Base-by-base conservation (phyloP, 2,329 filamentous ascomycete species). In the Aspergillus arachidicola region DNA sequence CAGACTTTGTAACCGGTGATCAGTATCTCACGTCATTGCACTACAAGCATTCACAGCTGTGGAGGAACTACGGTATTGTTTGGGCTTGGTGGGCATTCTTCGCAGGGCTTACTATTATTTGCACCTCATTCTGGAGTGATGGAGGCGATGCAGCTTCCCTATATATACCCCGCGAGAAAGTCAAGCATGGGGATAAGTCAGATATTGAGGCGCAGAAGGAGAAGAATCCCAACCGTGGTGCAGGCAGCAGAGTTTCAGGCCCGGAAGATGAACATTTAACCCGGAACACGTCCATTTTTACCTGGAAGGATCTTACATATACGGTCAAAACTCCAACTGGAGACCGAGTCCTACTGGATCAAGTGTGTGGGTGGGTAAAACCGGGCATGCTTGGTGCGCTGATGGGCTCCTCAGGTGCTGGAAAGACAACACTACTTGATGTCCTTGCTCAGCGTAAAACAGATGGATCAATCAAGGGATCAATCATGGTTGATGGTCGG, bases 341-440 rank as follows among this genome's bases (percentile, higher is more conserved):
- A 3, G 76, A 79, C 57, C 83, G 85, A 11, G 79, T 86, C 68
- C 80, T 91, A 1, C 80, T 91, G 30, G 87, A 91, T 70, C 83
- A 89, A 14, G 86, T 94, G 51, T 87, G 84, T 62, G 92, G 92
- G 0, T 94, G 91, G 73, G 91, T 89, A 1, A 92, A 92, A 71
- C 91, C 91, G 0, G 91, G 92, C 7, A 82, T 90, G 64, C 86
- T 95, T 80, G 86, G 91, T 26, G 92, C 92, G 0, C 81, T 95
- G 1, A 91, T 94, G 82, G 92, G 92, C 30, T 89, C 90, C 1
- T 91, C 87, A 1, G 91, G 90, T 32, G 91, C 92, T 6, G 92
- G 92, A 3, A 95, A 95, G 77, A 80, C 78, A 0, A 94, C 92
- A 0, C 81, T 95, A 0, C 80, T 95, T 4, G 92, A 94, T 74